Conservation (phyloP, 768 basidiomycete species). For the Coprinellus micaceus region DNA sequence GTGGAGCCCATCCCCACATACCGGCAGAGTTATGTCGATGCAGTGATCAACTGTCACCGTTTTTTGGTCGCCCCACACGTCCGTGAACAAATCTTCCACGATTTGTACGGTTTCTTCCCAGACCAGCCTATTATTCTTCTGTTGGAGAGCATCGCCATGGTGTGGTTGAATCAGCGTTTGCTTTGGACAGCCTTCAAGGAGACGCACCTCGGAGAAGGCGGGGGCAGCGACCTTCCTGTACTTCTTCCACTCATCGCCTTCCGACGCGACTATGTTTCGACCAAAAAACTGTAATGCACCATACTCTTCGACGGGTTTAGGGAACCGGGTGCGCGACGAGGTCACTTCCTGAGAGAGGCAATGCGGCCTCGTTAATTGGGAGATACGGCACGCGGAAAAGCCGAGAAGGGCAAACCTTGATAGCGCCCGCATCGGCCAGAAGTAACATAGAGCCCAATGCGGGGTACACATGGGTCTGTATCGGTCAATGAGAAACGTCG, state of each 20-base stretch:
- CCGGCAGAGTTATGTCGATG: constrained; percentile 52
- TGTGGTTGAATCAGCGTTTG: background rate
- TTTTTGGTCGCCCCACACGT: constrained; percentile 43
- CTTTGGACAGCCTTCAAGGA: background rate
- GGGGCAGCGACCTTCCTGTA: constrained; percentile 61
- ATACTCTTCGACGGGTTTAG: constrained; percentile 52
- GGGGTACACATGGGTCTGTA: constrained; percentile 27
- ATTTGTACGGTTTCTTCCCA: constrained; percentile 45
- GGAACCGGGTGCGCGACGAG: constrained; percentile 46
- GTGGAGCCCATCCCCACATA: constrained; percentile 19
- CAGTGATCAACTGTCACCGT: constrained; percentile 40
- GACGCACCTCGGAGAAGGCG: constrained; percentile 56
- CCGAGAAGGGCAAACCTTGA: constrained; percentile 35
- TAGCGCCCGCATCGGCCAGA: constrained; percentile 37
- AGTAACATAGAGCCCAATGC: constrained; percentile 18
- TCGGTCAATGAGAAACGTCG: background rate
- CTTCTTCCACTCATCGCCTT: constrained; percentile 63
- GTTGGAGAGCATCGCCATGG: background rate
- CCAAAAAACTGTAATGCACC: constrained; percentile 47
- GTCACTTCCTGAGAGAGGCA: constrained; percentile 48
- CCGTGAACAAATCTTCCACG: constrained; percentile 39
- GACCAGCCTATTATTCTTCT: constrained; percentile 47
- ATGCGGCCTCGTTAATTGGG: no score
- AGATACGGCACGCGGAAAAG: no score
- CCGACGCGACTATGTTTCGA: constrained; percentile 59